Base-by-base conservation (phyloP, 139 green algal genomes). In the Chlamydomonas schloesseri region DNA sequence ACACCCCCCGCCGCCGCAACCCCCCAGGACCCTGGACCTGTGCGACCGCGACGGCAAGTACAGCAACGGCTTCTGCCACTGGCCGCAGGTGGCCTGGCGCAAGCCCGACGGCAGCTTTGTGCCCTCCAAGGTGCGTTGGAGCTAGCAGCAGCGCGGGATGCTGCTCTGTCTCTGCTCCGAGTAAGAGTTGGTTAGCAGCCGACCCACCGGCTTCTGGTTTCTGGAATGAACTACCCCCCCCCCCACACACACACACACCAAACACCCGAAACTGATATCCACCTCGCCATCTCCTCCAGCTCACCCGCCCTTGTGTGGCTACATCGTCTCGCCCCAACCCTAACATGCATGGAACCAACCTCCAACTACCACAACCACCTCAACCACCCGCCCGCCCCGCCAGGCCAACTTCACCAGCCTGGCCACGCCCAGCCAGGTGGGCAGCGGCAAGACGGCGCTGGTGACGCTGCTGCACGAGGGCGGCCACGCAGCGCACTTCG, bases 391-490 rank as follows among this genome's bases (percentile, higher is more conserved):
- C 14, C 68, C 17, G 34, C 60, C 15, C 72, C 21, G 31, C 14
- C 73, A 89, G 26, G 86, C 94, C 76, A 97, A 97, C 92, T 97
- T 98, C 91, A 97, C 95, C 26, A 93, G 82, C 34, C 87, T 98
- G 79, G 95, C 95, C 68, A 96, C 91, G 1, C 95, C 95, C 50
- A 91, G 88, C 67, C 90, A 94, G 57, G 80, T 86, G 80, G 80
- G 80, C 68, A 71, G 50, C 65, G 80, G 80, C 83, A 92, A 93
- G 77, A 97, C 93, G 3, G 95, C 95, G 21, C 92, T 98, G 28
- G 90, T 90, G 37, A 98, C 95, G 11, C 90, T 98, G 82, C 92
- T 98, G 91, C 95, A 98, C 89, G 95, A 98, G 89, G 94, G 94
- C 37, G 90, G 86, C 42, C 89, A 90, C 76, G 91, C 77, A 20